Evolutionary conservation across 1,284 basidiomycete species (phyloP), one percentile per base, ranked within the genome.

Genomic region (Blastosporella zonata): DNA sequence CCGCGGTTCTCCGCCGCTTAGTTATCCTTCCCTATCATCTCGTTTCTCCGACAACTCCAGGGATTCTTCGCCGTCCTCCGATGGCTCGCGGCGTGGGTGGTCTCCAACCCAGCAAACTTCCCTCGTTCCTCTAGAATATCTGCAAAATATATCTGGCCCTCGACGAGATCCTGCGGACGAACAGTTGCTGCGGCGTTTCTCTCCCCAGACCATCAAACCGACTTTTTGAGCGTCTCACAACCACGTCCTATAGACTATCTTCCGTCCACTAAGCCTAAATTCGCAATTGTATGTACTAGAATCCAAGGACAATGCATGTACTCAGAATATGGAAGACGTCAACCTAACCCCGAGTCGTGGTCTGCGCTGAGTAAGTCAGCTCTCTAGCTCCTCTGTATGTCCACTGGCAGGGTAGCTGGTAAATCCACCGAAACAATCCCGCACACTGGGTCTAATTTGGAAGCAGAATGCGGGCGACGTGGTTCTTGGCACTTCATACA

Each of bases 51-150:
- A 58, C 31, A 51, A 56, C 33, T 59, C 62, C 21, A 59, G 58
- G 46, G 59, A 59, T 17, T 52, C 56, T 17, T 59, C 60, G 17
- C 59, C 57, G 29, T 61, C 59, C 42, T 54, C 55, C 43, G 43
- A 55, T 8, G 23, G 37, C 38, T 49, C 37, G 15, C 47, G 41
- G 7, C 36, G 29, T n/a, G 29, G 42, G 13, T 17, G 34, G 17
- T 43, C 68, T 33, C 21, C 43, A 21, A 33, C 35, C 35, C 40
- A 48, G 8, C 51, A 53, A 34, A 31, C 50, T 18, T 50, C 73
- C 39, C 70, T 84, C 2, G 82, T 84, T 4, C 81, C 81, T 15
- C 68, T 84, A 22, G 79, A 83, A 59, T 73, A 79, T 48, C 76
- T 84, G 10, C 73, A 80, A 60, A 73, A 67, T 44, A 67, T 73